A percentile compares a stretch with the other conserved stretches of the same genome.
Evolutionary conservation across 176 grass and related monocot species (phyloP).

Genomic region (Rhynchospora tenuis): DNA sequence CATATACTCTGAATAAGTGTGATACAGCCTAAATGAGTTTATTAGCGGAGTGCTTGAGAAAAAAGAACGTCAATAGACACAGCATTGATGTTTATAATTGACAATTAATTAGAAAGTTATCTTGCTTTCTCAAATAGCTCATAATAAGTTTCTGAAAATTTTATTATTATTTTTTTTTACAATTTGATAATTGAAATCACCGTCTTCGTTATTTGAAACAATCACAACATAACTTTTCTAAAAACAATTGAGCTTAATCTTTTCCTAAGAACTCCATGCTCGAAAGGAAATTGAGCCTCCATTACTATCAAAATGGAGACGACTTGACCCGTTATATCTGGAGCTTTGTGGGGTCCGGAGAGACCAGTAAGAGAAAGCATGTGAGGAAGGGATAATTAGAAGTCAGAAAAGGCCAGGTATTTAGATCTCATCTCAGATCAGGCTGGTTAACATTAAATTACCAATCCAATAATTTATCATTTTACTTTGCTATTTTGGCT

Average conservation of each 20-base stretch:
- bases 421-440: conserved; percentile 21
- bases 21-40: too few species aligned
- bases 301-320: neutral
- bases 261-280: neutral
- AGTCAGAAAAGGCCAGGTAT: conserved; percentile 14
- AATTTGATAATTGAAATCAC: too few species aligned
- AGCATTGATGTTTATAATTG: too few species aligned
- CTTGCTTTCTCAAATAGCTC: neutral
- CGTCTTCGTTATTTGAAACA: neutral
- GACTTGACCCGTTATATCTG: neutral
- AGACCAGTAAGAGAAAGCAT: conserved; percentile 5
- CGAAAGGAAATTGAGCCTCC: neutral
- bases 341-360: neutral
- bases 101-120: too few species aligned
- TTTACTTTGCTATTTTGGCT: neutral
- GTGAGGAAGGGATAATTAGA: conserved; percentile 22
- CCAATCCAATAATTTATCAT: neutral
- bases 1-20: too few species aligned
- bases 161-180: neutral
- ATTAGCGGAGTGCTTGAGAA: too few species aligned
- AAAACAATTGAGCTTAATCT: neutral
- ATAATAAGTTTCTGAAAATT: neutral
- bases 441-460: neutral
- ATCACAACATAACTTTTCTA: neutral
- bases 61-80: too few species aligned